phyloP scores from a whole-genome alignment of 495 filamentous ascomycete genomes.

The Podospora bellae-mahoneyi region DNA sequence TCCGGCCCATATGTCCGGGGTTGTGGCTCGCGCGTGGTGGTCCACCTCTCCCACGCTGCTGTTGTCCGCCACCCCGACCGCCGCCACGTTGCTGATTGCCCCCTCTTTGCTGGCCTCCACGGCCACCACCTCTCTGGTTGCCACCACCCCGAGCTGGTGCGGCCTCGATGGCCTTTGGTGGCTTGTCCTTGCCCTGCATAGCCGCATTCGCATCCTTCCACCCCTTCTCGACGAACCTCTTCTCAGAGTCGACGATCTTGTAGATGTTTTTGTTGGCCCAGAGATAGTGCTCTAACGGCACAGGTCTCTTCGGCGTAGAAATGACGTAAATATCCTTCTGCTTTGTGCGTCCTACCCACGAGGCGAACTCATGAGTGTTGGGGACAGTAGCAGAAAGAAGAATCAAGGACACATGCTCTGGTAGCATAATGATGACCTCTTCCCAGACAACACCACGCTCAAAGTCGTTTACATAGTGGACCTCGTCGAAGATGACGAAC shows the following conservation, averaged over 20 bases:
- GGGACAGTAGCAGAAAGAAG: conserved; percentile 94
- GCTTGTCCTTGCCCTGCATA: conserved; percentile 77
- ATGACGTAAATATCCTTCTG: conserved; percentile 99
- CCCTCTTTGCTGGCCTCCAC: conserved; percentile 43
- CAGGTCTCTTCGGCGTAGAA: conserved; percentile 90
- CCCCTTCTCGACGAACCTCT: conserved; percentile 81
- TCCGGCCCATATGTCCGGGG: conserved; percentile 81
- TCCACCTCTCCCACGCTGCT: conserved; percentile 56
- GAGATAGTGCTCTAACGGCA: conserved; percentile 92
- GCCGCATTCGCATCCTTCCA: conserved; percentile 92
- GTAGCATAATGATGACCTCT: conserved; percentile 99
- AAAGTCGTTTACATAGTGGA: conserved; percentile 97
- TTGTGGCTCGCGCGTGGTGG: conserved; percentile 55
- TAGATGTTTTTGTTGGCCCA: conserved; percentile 89
- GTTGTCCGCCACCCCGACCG: conserved; percentile 56
- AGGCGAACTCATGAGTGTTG: conserved; percentile 96
- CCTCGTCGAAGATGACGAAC: conserved; percentile 98
- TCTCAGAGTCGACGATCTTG: conserved; percentile 92
- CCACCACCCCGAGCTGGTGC: conserved; percentile 47
- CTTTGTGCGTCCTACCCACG: conserved; percentile 97
- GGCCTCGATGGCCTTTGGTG: conserved; percentile 52
- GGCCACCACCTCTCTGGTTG: conserved; percentile 50
- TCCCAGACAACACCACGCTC: conserved; percentile 99
- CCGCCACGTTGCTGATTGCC: conserved; percentile 49
- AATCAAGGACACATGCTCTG: conserved; percentile 92